A percentile compares a stretch with the other conserved stretches of the same genome.
Conservation (phyloP, 164 flowering plant genomes). For the Chimonanthus salicifolius region DNA sequence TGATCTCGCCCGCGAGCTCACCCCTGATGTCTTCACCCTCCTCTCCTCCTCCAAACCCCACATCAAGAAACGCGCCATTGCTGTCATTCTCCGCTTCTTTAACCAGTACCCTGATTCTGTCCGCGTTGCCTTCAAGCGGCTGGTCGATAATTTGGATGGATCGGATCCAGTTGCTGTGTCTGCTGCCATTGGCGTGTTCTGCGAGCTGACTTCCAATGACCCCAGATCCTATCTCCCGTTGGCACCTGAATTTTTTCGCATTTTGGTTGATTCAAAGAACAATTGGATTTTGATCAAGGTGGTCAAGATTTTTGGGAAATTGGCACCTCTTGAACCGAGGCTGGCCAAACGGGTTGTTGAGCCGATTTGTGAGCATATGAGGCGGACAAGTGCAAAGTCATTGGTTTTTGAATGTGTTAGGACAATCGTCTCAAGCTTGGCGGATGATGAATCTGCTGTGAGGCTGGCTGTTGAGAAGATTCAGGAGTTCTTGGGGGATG, state of each 20-base stretch:
- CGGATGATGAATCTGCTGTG: conserved; percentile 63
- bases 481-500: conserved; percentile 62
- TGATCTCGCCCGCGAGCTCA: conserved; percentile 72
- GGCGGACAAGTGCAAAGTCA: conserved; percentile 69
- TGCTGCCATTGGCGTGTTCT: conserved; percentile 76
- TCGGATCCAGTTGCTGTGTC: conserved; percentile 45
- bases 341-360: conserved; percentile 71
- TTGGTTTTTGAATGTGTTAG: conserved; percentile 81
- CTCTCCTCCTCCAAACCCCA: conserved; percentile 40
- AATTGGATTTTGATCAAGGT: conserved; percentile 96
- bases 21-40: conserved; percentile 61
- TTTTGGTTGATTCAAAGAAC: conserved; percentile 77
- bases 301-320: conserved; percentile 66
- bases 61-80: conserved; percentile 65
- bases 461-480: conserved; percentile 60
- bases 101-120: conserved; percentile 68
- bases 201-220: conserved; percentile 61
- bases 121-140: conserved; percentile 76
- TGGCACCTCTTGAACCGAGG: conserved; percentile 74
- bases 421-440: conserved; percentile 60
- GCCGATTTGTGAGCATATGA: conserved; percentile 76
- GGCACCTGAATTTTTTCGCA: conserved; percentile 85
- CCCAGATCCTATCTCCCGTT: conserved; percentile 69
- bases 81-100: conserved; percentile 60
- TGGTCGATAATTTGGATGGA: conserved; percentile 82